These are phyloP conservation scores for Mayamaea pseudoterrestris DNA, from an alignment of 108 stramenopile species.

Conservation along the genomic window DNA sequence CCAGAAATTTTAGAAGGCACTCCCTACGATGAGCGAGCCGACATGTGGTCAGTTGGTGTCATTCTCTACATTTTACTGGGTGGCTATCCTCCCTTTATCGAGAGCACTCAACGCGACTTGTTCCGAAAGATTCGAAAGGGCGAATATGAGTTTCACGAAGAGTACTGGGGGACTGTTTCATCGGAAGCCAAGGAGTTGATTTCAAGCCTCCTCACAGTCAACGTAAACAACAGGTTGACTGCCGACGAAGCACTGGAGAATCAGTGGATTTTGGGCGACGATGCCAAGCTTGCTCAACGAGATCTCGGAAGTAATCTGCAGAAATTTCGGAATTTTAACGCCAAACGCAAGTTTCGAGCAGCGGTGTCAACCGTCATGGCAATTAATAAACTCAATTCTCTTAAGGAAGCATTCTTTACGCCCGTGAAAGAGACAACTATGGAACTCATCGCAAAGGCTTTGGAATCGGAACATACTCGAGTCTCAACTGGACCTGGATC, in stretches of 20 bases:
- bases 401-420: slow-evolving; percentile 9
- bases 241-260: slow-evolving; percentile 61
- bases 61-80: slow-evolving; percentile 94
- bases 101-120: slow-evolving; percentile 65
- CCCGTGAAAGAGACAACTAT: no score
- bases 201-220: slow-evolving; percentile 46
- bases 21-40: slow-evolving; percentile 85
- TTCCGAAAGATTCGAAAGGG: slow-evolving; percentile 74
- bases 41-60: slow-evolving; percentile 97
- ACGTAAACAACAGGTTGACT: slow-evolving; percentile 42
- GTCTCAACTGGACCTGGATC: no score
- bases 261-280: slow-evolving; percentile 69
- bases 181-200: slow-evolving; percentile 83
- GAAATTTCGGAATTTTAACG: slow-evolving; percentile 70
- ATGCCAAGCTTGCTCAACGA: slow-evolving; percentile 34
- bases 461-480: no score
- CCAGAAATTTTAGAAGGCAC: slow-evolving; percentile 87
- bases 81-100: slow-evolving; percentile 87
- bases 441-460: no score
- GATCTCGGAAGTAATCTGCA: slow-evolving; percentile 55
- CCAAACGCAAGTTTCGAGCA: slow-evolving; percentile 76
- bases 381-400: slow-evolving; percentile 31
- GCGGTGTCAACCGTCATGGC: slow-evolving; percentile 65
- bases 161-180: slow-evolving; percentile 75
- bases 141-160: slow-evolving; percentile 77